phyloP scores from a whole-genome alignment of 2,329 filamentous ascomycete species.

The Aspergillus uvarum region DNA sequence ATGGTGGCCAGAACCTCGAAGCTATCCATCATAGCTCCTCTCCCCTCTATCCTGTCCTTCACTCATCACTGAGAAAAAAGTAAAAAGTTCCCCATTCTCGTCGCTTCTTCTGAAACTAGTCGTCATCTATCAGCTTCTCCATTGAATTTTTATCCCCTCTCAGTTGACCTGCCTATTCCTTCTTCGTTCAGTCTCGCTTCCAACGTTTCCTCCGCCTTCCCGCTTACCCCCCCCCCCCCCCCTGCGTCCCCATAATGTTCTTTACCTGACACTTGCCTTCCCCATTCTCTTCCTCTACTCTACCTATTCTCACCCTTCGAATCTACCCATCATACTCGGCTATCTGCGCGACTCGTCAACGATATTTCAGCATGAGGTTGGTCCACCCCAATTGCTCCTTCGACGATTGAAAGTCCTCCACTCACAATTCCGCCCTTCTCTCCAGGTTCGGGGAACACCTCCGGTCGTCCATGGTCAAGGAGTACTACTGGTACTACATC shows the following conservation, averaged over 20 bases:
- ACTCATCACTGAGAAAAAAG: neutral
- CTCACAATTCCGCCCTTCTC: conserved; percentile 15
- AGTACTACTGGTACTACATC: conserved; percentile 98
- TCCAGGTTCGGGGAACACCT: conserved; percentile 90
- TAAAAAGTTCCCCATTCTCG: neutral
- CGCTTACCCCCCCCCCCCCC: neutral
- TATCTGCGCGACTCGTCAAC: neutral
- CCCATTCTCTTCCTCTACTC: neutral
- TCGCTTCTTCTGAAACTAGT: neutral
- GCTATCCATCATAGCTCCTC: neutral
- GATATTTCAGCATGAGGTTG: conserved; percentile 24
- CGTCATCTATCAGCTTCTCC: neutral
- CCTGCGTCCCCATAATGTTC: neutral
- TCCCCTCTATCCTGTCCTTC: neutral
- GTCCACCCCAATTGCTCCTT: neutral
- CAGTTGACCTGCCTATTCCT: neutral
- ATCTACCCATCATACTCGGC: neutral
- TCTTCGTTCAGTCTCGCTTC: neutral
- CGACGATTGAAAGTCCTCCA: neutral
- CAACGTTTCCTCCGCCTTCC: neutral
- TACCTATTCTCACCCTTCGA: neutral
- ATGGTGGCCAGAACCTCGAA: neutral
- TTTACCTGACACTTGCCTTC: neutral
- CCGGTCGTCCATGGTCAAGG: conserved; percentile 89
- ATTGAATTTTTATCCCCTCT: neutral